Conservation (phyloP, 805 yeast genomes). For the Kuraishia floccosa region DNA sequence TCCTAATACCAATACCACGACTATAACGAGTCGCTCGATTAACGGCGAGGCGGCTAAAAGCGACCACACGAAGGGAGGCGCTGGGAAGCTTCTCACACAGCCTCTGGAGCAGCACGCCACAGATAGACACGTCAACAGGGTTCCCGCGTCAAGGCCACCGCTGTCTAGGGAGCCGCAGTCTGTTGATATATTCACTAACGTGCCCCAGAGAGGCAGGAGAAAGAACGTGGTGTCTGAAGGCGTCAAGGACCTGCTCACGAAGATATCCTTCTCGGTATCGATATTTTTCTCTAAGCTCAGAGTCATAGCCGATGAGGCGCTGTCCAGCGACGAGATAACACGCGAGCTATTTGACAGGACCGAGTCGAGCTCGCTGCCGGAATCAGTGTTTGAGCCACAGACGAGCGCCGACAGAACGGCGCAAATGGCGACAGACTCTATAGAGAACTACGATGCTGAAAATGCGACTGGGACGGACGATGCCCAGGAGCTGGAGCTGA, state of each 20-base stretch:
- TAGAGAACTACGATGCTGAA: slow-evolving; percentile 1
- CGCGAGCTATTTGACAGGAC: slow-evolving; percentile 36
- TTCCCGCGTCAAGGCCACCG: too few relatives aligned
- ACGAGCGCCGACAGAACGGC: slow-evolving; percentile 1
- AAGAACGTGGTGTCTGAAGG: slow-evolving; percentile 8
- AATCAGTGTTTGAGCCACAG: slow-evolving; percentile 4
- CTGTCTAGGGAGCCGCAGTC: too few relatives aligned
- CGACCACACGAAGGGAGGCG: too few relatives aligned
- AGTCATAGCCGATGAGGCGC: slow-evolving; percentile 34
- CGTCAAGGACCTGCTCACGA: slow-evolving; percentile 21
- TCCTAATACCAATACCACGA: too few relatives aligned
- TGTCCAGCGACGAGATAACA: slow-evolving; percentile 35
- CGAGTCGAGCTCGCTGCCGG: slow-evolving; percentile 17
- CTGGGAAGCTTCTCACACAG: too few relatives aligned
- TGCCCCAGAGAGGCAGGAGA: too few relatives aligned
- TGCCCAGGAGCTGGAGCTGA: not conserved
- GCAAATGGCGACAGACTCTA: not conserved
- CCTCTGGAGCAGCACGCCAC: too few relatives aligned
- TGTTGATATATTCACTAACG: too few relatives aligned
- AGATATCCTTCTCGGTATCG: slow-evolving; percentile 26
- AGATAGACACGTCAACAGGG: too few relatives aligned
- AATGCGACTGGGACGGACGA: not conserved
- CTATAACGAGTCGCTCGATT: too few relatives aligned
- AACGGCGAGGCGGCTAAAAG: too few relatives aligned
- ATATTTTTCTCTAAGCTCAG: slow-evolving; percentile 21